Conservation (phyloP, 306 rosid genomes). For the Hippophae rhamnoides region DNA sequence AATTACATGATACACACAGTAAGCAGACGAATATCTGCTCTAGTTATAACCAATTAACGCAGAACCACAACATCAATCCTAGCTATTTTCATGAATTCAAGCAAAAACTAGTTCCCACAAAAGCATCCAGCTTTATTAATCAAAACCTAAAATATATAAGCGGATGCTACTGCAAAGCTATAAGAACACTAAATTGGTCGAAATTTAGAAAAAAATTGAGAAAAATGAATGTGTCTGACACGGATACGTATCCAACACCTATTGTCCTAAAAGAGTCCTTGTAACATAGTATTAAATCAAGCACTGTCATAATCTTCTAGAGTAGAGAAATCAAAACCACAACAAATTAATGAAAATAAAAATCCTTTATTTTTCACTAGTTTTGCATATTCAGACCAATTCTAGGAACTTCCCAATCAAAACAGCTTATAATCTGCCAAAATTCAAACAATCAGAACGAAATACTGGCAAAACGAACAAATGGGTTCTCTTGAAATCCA, state of each 20-base stretch:
- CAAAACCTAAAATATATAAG: neutral
- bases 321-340: too few species aligned
- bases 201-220: too few species aligned
- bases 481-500: slow-evolving; percentile 8
- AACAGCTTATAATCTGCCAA: slow-evolving; percentile 6
- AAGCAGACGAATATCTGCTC: neutral
- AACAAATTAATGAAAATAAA: too few species aligned
- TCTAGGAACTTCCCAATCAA: slow-evolving; percentile 5
- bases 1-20: neutral
- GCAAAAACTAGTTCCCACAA: neutral
- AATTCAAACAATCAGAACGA: slow-evolving; percentile 5
- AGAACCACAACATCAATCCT: neutral
- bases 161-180: neutral
- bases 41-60: neutral
- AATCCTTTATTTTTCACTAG: neutral
- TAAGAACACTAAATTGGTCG: too few species aligned
- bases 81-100: neutral
- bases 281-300: too few species aligned
- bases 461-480: slow-evolving; percentile 5
- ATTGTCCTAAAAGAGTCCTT: too few species aligned
- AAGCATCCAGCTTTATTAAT: neutral
- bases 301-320: too few species aligned
- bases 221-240: too few species aligned
- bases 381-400: too few species aligned
- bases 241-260: too few species aligned